Percentiles rank a stretch among this genome's conserved stretches.
These are phyloP conservation scores for Boletus subcaerulescens DNA, from an alignment of 768 basidiomycete species.

Conservation along the genomic window DNA sequence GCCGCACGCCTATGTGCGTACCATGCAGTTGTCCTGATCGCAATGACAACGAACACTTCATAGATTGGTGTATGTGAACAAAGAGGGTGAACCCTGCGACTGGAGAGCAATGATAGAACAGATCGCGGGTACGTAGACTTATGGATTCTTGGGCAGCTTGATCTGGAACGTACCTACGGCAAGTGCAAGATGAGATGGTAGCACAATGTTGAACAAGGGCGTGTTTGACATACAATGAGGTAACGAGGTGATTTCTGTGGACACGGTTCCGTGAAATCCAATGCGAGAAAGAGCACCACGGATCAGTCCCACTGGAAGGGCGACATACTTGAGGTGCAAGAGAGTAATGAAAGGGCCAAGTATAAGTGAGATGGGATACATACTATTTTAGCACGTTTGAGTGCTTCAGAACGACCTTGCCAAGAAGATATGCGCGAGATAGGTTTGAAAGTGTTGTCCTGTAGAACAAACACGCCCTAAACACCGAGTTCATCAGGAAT, in stretches of 20 bases:
- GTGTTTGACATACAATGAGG: constrained; percentile 71
- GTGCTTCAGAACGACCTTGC: constrained; percentile 71
- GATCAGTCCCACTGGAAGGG: constrained; percentile 81
- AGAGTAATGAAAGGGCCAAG: not conserved
- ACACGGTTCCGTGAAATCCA: constrained; percentile 71
- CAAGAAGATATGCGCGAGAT: constrained; percentile 78
- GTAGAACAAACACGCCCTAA: constrained; percentile 78
- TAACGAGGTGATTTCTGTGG: constrained; percentile 59
- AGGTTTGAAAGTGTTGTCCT: constrained; percentile 89
- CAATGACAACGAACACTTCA: too few relatives aligned
- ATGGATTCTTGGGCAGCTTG: constrained; percentile 64
- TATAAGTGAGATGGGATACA: constrained; percentile 14
- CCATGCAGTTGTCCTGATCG: too few relatives aligned
- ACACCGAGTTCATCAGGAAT: not conserved
- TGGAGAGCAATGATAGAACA: not conserved
- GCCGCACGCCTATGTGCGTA: too few relatives aligned
- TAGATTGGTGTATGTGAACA: too few relatives aligned
- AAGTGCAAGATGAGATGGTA: not conserved
- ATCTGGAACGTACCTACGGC: constrained; percentile 76
- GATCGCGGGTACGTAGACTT: not conserved
- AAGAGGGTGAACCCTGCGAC: too few relatives aligned
- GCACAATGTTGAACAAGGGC: not conserved
- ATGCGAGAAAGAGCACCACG: constrained; percentile 77
- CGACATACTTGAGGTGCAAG: constrained; percentile 57
- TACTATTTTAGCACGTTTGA: constrained; percentile 70